Conservation (phyloP, 2,329 filamentous ascomycete species). For the Aspergillus texensis region DNA sequence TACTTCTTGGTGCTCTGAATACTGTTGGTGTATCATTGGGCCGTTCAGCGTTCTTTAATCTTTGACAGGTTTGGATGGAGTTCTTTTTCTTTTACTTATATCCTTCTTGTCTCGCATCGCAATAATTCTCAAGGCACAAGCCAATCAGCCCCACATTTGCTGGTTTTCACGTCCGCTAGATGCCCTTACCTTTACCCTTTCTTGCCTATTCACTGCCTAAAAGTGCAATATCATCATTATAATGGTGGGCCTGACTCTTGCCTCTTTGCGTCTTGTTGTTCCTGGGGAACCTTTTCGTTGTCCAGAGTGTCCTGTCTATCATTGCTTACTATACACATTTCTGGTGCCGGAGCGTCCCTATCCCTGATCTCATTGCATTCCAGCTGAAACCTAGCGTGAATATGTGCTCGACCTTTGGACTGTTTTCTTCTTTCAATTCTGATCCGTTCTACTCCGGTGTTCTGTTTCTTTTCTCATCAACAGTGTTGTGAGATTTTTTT, state of each 20-base stretch:
- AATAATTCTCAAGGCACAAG: conserved; percentile 26
- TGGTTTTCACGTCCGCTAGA: conserved; percentile 20
- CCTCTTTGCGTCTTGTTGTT: not conserved
- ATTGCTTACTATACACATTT: conserved; percentile 16
- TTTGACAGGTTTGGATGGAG: conserved; percentile 33
- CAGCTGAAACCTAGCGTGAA: conserved; percentile 12
- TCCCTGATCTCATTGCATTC: conserved; percentile 12
- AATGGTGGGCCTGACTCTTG: not conserved
- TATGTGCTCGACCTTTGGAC: conserved; percentile 10
- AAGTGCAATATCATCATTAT: conserved; percentile 1
- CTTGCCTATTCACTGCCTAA: conserved; percentile 1
- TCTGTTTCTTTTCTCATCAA: conserved; percentile 14
- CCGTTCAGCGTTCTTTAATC: conserved; percentile 33
- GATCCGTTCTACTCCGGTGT: conserved; percentile 8
- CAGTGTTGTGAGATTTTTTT: conserved; percentile 19
- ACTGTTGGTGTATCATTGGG: conserved; percentile 24
- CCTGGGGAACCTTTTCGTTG: conserved; percentile 1
- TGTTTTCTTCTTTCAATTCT: conserved; percentile 11
- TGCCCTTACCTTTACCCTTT: conserved; percentile 10
- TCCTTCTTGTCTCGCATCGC: conserved; percentile 12
- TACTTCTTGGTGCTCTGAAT: conserved; percentile 17
- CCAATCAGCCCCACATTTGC: conserved; percentile 14
- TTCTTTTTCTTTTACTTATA: conserved; percentile 23
- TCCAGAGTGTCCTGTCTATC: conserved; percentile 3
- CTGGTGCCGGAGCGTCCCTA: conserved; percentile 16